Percentiles rank a stretch among this genome's conserved stretches.
Evolutionary conservation across 768 basidiomycete species (phyloP).

Genomic region (Brasilioporus rufonigricans): DNA sequence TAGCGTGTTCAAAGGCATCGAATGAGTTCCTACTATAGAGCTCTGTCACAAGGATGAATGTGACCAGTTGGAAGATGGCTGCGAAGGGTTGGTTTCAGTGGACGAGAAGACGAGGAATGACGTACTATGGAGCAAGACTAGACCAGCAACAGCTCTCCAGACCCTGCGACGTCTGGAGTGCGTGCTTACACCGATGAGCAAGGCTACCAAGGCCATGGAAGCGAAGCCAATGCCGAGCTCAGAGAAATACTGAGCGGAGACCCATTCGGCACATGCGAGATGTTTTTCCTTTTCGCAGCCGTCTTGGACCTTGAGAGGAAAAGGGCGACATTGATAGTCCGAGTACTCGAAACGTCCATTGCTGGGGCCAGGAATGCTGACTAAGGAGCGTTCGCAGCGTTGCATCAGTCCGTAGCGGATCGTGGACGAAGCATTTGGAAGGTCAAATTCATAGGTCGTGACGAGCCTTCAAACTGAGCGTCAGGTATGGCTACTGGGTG

Average conservation of each 20-base stretch:
- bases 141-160: conserved; percentile 69
- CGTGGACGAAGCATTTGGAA: conserved; percentile 46
- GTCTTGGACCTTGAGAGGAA: conserved; percentile 54
- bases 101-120: not conserved
- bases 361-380: conserved; percentile 45
- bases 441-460: conserved; percentile 35
- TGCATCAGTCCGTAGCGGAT: conserved; percentile 57
- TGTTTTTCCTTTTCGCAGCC: conserved; percentile 51
- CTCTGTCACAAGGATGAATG: conserved; percentile 65
- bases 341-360: conserved; percentile 49
- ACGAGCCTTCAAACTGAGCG: conserved; percentile 39
- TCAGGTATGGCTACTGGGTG: conserved; percentile 19
- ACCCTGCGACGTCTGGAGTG: conserved; percentile 71
- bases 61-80: conserved; percentile 60
- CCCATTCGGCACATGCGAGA: conserved; percentile 65
- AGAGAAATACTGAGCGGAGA: conserved; percentile 64
- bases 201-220: conserved; percentile 51
- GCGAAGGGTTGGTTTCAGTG: not conserved
- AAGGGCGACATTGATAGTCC: conserved; percentile 60
- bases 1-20: conserved; percentile 54
- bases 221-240: conserved; percentile 66
- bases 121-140: conserved; percentile 61
- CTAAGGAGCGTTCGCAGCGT: conserved; percentile 52
- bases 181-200: conserved; percentile 69
- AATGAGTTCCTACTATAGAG: conserved; percentile 46